These are phyloP conservation scores for Blepharisma japonicum DNA, from an alignment of 73 alveolate genomes.

Conservation along the genomic window DNA sequence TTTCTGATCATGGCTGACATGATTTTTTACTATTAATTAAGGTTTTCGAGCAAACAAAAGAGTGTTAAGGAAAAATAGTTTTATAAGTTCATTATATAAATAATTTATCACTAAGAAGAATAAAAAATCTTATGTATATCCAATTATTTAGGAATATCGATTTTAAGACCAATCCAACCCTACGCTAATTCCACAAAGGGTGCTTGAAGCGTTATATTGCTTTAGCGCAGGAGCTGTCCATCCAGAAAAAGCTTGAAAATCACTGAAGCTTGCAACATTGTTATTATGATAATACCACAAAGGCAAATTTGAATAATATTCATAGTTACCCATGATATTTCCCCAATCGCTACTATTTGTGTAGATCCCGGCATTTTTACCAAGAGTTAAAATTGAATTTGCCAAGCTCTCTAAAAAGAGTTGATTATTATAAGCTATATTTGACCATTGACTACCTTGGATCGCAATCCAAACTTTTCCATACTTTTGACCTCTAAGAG, in stretches of 20 bases:
- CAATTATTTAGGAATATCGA: too few species aligned
- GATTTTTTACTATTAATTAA: too few species aligned
- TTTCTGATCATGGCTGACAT: too few species aligned
- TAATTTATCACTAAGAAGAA: too few species aligned
- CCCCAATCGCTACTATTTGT: slow-evolving; percentile 56
- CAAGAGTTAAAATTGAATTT: slow-evolving; percentile 39
- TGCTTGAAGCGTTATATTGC: slow-evolving; percentile 61
- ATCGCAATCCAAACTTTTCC: slow-evolving; percentile 78
- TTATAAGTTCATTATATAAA: too few species aligned
- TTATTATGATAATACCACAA: slow-evolving; percentile 89
- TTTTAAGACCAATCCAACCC: slow-evolving; percentile 63
- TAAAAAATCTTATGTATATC: too few species aligned
- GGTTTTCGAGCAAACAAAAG: too few species aligned
- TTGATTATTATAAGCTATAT: slow-evolving; percentile 50
- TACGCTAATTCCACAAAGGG: slow-evolving; percentile 66
- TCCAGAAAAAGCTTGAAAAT: slow-evolving; percentile 64
- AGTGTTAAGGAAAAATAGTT: too few species aligned
- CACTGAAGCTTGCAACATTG: slow-evolving; percentile 56
- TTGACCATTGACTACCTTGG: slow-evolving; percentile 67
- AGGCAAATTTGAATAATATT: slow-evolving; percentile 45
- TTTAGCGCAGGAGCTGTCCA: slow-evolving; percentile 69
- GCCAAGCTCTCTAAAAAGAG: slow-evolving; percentile 45
- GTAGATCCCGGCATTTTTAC: slow-evolving; percentile 65
- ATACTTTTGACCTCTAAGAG: slow-evolving; percentile 35
- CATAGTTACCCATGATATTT: slow-evolving; percentile 61